Conservation (phyloP, 164 flowering plant species). For the Chloranthus sessilifolius region DNA sequence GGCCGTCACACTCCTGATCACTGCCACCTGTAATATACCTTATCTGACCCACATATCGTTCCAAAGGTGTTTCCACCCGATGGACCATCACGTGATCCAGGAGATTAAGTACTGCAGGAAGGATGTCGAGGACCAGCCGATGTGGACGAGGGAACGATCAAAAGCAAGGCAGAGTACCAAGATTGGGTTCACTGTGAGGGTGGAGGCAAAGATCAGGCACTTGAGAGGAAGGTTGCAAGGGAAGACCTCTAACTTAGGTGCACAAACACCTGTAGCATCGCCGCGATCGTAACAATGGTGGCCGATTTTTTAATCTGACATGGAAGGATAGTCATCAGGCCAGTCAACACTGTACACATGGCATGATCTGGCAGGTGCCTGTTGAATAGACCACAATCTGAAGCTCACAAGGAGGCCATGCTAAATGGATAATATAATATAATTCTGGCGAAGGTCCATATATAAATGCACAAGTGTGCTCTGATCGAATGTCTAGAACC, state of each 20-base stretch:
- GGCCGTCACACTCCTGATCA: constrained; percentile 53
- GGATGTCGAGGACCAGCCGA: constrained; percentile 59
- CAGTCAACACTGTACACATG: neutral
- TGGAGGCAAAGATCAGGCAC: constrained; percentile 81
- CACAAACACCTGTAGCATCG: neutral
- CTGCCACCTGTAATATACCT: constrained; percentile 50
- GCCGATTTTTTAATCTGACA: neutral
- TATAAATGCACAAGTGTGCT: too few species aligned
- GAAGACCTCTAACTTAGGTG: constrained; percentile 26
- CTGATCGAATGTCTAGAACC: too few species aligned
- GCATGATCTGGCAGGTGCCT: neutral
- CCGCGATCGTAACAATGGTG: neutral
- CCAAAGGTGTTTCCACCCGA: constrained; percentile 70
- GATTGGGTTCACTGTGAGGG: constrained; percentile 90
- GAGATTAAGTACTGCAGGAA: constrained; percentile 86
- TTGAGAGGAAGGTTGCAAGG: constrained; percentile 59
- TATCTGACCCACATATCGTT: constrained; percentile 61
- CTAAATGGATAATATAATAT: too few species aligned
- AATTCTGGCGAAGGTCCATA: too few species aligned
- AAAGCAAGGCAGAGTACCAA: constrained; percentile 81
- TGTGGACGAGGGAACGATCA: constrained; percentile 79
- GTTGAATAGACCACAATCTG: neutral
- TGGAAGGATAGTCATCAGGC: neutral
- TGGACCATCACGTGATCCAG: constrained; percentile 92
- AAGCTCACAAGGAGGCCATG: too few species aligned